Evolutionary conservation across 345 rosid species (phyloP).

Genomic region (Eutrema yunnanense): DNA sequence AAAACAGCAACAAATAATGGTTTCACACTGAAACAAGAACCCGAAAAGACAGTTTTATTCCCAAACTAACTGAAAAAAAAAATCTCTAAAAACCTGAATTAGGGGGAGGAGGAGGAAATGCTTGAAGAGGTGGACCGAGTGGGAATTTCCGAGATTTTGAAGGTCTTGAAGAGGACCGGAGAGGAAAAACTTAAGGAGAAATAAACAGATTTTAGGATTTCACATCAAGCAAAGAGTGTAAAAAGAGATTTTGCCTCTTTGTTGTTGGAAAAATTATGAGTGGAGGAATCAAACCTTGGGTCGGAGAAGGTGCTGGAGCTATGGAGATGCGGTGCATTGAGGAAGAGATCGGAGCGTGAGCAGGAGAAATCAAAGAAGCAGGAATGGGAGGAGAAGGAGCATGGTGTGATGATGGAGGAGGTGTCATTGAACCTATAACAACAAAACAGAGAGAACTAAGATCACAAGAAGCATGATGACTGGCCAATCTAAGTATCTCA

Average conservation of each 20-base stretch:
- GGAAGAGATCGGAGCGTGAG: slow-evolving; percentile 30
- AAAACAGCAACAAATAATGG: slow-evolving; percentile 6
- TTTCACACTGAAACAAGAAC: neutral
- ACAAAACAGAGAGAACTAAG: slow-evolving; percentile 21
- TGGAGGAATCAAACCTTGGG: slow-evolving; percentile 32
- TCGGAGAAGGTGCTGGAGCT: slow-evolving; percentile 58
- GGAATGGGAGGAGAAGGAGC: slow-evolving; percentile 44
- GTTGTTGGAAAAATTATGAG: neutral
- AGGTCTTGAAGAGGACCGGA: slow-evolving; percentile 41
- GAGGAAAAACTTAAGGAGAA: slow-evolving; percentile 35
- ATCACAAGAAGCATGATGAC: neutral
- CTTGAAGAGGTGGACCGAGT: slow-evolving; percentile 49
- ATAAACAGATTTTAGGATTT: slow-evolving; percentile 26
- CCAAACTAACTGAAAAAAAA: neutral
- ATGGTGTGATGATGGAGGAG: slow-evolving; percentile 45
- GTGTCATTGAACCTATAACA: slow-evolving; percentile 34
- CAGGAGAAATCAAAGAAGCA: slow-evolving; percentile 38
- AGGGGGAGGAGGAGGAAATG: slow-evolving; percentile 95
- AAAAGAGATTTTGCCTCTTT: neutral
- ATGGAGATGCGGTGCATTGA: slow-evolving; percentile 32
- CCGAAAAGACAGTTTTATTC: neutral
- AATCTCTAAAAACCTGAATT: slow-evolving; percentile 52
- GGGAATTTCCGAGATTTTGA: slow-evolving; percentile 58
- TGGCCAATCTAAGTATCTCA: neutral
- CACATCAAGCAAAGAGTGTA: slow-evolving; percentile 5